Base-by-base conservation (phyloP, 1,139 yeast species). In the Debaryomycetaceae sp. region DNA sequence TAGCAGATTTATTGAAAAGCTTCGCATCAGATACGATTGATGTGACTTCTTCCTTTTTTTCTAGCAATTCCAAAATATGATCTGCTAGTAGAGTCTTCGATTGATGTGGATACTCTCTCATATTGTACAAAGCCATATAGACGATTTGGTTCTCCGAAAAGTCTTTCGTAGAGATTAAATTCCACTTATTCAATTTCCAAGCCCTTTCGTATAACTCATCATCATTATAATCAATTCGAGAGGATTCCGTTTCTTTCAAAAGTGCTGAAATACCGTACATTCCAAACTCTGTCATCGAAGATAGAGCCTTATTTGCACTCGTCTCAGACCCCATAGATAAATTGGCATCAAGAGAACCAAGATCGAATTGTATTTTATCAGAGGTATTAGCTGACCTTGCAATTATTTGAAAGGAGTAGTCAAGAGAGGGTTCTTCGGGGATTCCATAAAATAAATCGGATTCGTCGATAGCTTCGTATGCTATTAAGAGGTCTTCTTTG, bases 171-270 rank as follows among this genome's bases (percentile, higher is more conserved):
- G 57, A 54, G 0, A 93, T 87, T 5, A 84, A 47, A 45, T 83
- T 84, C 96, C 96, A 88, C 42, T 76, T 73, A 43, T 74, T 77
- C 35, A 87, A 63, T 56, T 84, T 84, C 95, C 95, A 87, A 0
- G 83, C 76, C 75, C 84, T 77, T 43, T 78, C 76, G 49, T 58
- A 69, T 6, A 51, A 42, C 11, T 46, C 51, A 6, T 45, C 46
- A 6, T 43, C 42, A 20, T 40, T 43, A 3, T 40, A 36, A 24
- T 29, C 38, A 34, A 42, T n/a, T 34, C 49, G 43, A 5, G 45
- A 6, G 6, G 33, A 34, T 6, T 34, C 38, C 7, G 42, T 42
- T 13, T 58, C 59, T 37, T 63, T 58, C 9, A 66, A 58, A 29
- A 69, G 47, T 34, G 68, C 68, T 0, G 87, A 73, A 1, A 77